phyloP scores from a whole-genome alignment of 805 yeast genomes.

The Wickerhamiella allomyrinae region DNA sequence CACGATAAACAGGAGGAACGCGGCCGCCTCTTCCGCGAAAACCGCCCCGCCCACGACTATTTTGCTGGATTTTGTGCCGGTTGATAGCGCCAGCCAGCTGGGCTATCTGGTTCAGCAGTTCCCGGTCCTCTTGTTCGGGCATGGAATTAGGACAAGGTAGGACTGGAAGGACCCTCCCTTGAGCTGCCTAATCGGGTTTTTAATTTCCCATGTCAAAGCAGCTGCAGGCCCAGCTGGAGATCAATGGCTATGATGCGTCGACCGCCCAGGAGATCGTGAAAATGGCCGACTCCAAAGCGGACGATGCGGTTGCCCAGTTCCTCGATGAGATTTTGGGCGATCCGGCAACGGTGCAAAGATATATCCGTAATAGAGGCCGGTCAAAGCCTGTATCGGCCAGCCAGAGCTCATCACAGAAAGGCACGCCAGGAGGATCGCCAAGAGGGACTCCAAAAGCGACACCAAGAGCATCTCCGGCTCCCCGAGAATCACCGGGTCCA shows the following conservation, averaged over 20 bases:
- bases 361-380: conserved; percentile 5
- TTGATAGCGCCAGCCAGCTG: conserved; percentile 9
- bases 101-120: conserved; percentile 8
- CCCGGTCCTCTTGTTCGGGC: not conserved
- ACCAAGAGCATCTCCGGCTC: too few species aligned
- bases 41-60: conserved; percentile 4
- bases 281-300: conserved; percentile 10
- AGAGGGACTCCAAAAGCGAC: too few species aligned
- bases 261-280: conserved; percentile 16
- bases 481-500: not conserved
- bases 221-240: conserved; percentile 6
- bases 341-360: conserved; percentile 6
- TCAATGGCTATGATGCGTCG: conserved; percentile 15
- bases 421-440: too few species aligned
- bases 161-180: not conserved
- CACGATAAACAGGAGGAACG: not conserved
- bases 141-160: not conserved
- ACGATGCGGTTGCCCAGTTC: conserved; percentile 13
- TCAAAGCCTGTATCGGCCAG: not conserved
- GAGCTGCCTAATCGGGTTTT: not conserved
- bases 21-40: conserved; percentile 3
- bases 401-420: too few species aligned
- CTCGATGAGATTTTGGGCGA: conserved; percentile 11
- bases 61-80: not conserved
- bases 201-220: not conserved